A percentile compares a stretch with the other conserved stretches of the same genome.
These are phyloP conservation scores for Pichia sp. DNA, from an alignment of 1,139 yeast genomes.

Conservation along the genomic window DNA sequence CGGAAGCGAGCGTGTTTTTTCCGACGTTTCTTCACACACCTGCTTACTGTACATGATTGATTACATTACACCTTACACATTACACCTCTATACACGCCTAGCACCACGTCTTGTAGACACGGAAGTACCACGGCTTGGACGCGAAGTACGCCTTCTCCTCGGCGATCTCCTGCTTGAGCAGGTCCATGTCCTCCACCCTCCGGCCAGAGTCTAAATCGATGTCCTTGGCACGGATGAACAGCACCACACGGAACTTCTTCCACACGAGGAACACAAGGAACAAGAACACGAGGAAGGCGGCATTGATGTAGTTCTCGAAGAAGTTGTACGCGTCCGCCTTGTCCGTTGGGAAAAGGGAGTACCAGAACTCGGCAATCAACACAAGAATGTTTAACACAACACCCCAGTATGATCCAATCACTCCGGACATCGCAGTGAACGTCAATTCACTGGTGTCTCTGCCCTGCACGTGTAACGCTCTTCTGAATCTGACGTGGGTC, in stretches of 20 bases:
- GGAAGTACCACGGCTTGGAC: constrained; percentile 47
- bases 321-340: constrained; percentile 39
- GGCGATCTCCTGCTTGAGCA: constrained; percentile 56
- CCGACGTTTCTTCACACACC: too few species aligned
- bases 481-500: constrained; percentile 72
- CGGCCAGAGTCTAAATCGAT: constrained; percentile 66
- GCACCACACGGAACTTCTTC: constrained; percentile 35
- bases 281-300: constrained; percentile 45
- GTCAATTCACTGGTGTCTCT: constrained; percentile 61
- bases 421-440: constrained; percentile 63
- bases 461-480: constrained; percentile 64
- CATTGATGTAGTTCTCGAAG: constrained; percentile 48
- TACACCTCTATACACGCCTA: too few species aligned
- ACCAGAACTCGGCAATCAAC: constrained; percentile 59
- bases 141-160: constrained; percentile 51
- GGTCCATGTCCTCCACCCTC: constrained; percentile 57
- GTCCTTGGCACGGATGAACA: constrained; percentile 44
- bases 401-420: constrained; percentile 66
- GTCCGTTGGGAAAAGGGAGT: constrained; percentile 40
- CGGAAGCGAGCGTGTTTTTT: too few species aligned
- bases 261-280: constrained; percentile 29
- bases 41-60: too few species aligned
- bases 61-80: too few species aligned
- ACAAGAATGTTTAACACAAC: constrained; percentile 55
- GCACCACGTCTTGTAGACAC: constrained; percentile 46